These are phyloP conservation scores for Luffa acutangula DNA, from an alignment of 306 rosid genomes.

Conservation along the genomic window DNA sequence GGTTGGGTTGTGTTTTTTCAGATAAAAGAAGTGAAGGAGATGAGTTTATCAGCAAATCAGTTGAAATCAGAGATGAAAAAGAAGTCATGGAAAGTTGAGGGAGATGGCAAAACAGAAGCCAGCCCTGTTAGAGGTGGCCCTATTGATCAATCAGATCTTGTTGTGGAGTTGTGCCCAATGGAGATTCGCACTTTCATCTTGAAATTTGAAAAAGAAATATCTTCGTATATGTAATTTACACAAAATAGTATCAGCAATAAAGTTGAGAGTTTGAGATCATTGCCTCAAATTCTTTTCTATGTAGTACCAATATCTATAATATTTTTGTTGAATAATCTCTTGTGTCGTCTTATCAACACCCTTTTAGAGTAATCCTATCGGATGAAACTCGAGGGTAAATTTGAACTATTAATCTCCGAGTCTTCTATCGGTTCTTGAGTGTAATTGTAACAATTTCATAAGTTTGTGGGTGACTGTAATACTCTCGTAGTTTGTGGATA, in stretches of 20 bases:
- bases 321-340: not conserved
- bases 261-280: not conserved
- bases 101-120: conserved; percentile 18
- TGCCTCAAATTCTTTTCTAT: not conserved
- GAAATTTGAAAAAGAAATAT: conserved; percentile 20
- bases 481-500: too few species aligned
- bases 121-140: conserved; percentile 37
- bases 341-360: too few species aligned
- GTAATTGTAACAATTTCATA: too few species aligned
- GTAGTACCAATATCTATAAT: not conserved
- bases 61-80: conserved; percentile 53
- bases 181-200: conserved; percentile 64
- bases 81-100: conserved; percentile 56
- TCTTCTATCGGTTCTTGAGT: too few species aligned
- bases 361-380: too few species aligned
- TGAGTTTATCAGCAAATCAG: conserved; percentile 66
- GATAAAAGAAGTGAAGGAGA: conserved; percentile 50
- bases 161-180: conserved; percentile 78
- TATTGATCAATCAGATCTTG: conserved; percentile 19
- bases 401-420: too few species aligned
- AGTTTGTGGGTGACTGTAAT: too few species aligned
- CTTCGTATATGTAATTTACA: not conserved
- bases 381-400: too few species aligned
- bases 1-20: conserved; percentile 17
- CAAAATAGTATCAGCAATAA: not conserved